Base-by-base conservation (phyloP, 257 asterid genomes). In the Prunella vulgaris region DNA sequence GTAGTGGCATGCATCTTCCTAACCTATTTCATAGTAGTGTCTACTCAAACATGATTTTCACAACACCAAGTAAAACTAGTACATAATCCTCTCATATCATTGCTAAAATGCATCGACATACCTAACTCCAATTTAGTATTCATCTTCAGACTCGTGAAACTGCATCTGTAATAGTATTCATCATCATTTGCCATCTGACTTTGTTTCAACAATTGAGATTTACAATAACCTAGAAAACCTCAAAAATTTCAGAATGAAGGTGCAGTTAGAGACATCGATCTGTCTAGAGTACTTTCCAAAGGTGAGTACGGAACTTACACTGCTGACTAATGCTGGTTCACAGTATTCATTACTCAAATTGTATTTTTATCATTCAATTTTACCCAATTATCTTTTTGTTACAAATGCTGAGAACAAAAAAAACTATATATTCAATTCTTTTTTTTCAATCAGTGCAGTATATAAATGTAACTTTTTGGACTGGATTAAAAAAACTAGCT, bases 361-460 rank as follows among this genome's bases (percentile, higher is more conserved):
- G 65, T 57, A 32, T 25, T 72, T 54, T 61, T 62, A 13, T 71
- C 61, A 5, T 64, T 78, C 81, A 76, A 32, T 66, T 79, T 61
- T 52, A 18, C 61, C 72, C 74, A 33, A 80, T 77, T 18, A 82
- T 54, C 79, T 86, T 84, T 73, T 65, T 69, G 52, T 78, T 80
- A 68, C 85, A 87, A 32, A 80, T 78, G 72, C 71, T 72, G 37
- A 84, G 77, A 80, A 86, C 84, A 52, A n/a, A 64, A 60, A 33
- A 61, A 18, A 53, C 17, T 12, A 56, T n/a, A n/a, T n/a, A n/a
- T 48, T 17, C 56, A 60, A 20, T 30, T 22, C 9, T 24, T 5
- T 30, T 35, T n/a, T 33, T 30, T 60, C 3, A n/a, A n/a, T n/a
- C n/a, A n/a, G n/a, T n/a, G n/a, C n/a, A n/a, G n/a, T n/a, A n/a